Evolutionary conservation across 352 stramenopile species (phyloP).

Genomic region (Aphanomyces astaci): DNA sequence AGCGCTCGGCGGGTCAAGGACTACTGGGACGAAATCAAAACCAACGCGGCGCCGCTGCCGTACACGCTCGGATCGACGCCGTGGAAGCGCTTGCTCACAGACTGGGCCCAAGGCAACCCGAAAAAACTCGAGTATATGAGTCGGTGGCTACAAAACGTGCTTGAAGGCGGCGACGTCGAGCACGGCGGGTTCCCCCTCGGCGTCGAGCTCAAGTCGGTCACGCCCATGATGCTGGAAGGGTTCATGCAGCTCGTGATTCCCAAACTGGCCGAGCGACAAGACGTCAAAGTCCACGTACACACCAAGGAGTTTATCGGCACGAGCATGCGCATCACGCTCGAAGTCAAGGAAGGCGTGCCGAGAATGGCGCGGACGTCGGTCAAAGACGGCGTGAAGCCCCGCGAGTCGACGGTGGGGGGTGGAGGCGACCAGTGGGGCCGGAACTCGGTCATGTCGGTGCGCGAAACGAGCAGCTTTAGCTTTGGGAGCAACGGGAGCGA

Average conservation of each 20-base stretch:
- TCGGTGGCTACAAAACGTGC: conserved; percentile 81
- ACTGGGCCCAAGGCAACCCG: conserved; percentile 82
- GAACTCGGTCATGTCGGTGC: conserved; percentile 22
- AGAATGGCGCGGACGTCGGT: not conserved
- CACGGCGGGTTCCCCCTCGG: conserved; percentile 84
- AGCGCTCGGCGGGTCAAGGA: conserved; percentile 78
- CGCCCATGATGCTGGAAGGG: conserved; percentile 84
- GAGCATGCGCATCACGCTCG: conserved; percentile 81
- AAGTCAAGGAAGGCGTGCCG: conserved; percentile 23
- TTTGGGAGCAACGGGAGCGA: conserved; percentile 10
- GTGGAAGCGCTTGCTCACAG: conserved; percentile 78
- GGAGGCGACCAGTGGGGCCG: conserved; percentile 15
- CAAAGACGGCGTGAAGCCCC: not conserved
- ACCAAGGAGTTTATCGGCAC: conserved; percentile 87
- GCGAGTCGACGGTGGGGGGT: conserved; percentile 5
- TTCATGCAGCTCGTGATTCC: conserved; percentile 87
- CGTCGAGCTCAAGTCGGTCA: conserved; percentile 85
- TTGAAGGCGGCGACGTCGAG: conserved; percentile 75
- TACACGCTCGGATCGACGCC: conserved; percentile 76
- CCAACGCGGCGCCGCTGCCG: conserved; percentile 71
- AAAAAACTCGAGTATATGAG: conserved; percentile 90
- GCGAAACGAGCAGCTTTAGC: conserved; percentile 9
- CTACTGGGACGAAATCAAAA: conserved; percentile 85
- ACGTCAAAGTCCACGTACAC: conserved; percentile 83
- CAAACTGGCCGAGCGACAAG: conserved; percentile 71